Base-by-base conservation (phyloP, 768 basidiomycete genomes). In the Pisolithus orientalis region DNA sequence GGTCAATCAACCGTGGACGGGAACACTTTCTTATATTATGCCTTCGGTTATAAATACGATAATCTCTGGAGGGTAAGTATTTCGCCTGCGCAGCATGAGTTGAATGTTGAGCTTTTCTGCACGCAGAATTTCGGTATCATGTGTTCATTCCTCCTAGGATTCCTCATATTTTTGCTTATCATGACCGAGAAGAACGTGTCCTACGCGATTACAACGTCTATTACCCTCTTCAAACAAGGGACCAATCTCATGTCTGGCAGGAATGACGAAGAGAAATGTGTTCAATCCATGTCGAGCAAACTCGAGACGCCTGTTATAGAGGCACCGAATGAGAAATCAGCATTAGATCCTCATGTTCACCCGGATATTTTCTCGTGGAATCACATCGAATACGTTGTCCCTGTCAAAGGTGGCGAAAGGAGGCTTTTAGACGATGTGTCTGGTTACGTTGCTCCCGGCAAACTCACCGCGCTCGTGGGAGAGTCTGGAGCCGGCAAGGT, bases 341-440 rank as follows among this genome's bases (percentile, higher is more conserved):
- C 68, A 57, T 69, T 65, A 54, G 76, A 73, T 55, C 39, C 21
- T 7, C 17, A 38, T 16, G 44, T 1, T n/a, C 28, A 3, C 70
- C 69, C 63, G n/a, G 75, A 84, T 54, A 71, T 84, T 3, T 93
- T 94, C 68, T 88, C 90, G 1, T 94, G 90, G 89, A 76, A 81
- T 47, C 70, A 82, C 53, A 58, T 91, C 45, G 71, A 74, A 52
- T 94, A 93, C 64, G 76, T 75, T 44, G 82, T 92, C 1, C 75
- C 78, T 2, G 59, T 67, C 43, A 45, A 56, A 0, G 65, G 64
- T 10, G 49, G 52, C 1, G 72, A 82, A 29, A 70, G 78, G 21
- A 68, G 60, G 29, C 62, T 80, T 0, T 67, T 80, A 24, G 70
- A 78, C 58, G 62, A 74, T 47, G 70, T 80, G 16, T 73, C 71